A percentile compares a stretch with the other conserved stretches of the same genome.
Conservation (phyloP, 1,284 basidiomycete genomes). For the Anthracocystis panici-leucophaei region DNA sequence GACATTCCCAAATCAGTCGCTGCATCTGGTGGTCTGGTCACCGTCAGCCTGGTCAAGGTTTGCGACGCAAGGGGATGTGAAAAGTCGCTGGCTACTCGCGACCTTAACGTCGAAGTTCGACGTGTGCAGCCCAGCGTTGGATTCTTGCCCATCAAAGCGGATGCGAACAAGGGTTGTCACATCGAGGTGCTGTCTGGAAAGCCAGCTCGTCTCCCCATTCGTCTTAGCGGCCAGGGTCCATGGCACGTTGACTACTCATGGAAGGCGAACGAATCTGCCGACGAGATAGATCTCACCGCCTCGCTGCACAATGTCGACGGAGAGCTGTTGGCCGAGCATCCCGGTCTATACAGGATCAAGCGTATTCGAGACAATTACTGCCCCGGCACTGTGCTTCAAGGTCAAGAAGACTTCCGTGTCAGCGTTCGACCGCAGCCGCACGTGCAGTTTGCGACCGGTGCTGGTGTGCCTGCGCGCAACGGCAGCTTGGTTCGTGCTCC, state of each 20-base stretch:
- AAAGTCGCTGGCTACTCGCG: slow-evolving; percentile 80
- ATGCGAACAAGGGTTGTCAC: slow-evolving; percentile 70
- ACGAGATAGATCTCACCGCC: slow-evolving; percentile 71
- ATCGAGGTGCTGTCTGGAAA: slow-evolving; percentile 83
- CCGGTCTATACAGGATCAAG: slow-evolving; percentile 82
- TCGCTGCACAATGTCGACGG: slow-evolving; percentile 78
- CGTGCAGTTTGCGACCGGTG: slow-evolving; percentile 61
- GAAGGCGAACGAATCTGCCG: slow-evolving; percentile 70
- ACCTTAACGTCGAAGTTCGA: slow-evolving; percentile 88
- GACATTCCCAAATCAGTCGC: slow-evolving; percentile 73
- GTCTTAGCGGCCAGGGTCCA: slow-evolving; percentile 63
- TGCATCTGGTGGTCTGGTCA: slow-evolving; percentile 80
- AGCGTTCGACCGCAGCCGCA: slow-evolving; percentile 80
- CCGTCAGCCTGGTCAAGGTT: slow-evolving; percentile 83
- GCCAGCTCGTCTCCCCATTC: slow-evolving; percentile 72
- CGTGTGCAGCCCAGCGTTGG: slow-evolving; percentile 86
- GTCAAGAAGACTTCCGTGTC: slow-evolving; percentile 78
- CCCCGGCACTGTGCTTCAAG: slow-evolving; percentile 77
- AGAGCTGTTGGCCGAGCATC: slow-evolving; percentile 77
- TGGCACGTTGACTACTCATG: slow-evolving; percentile 80
- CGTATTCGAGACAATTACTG: slow-evolving; percentile 85
- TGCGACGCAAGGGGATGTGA: slow-evolving; percentile 91
- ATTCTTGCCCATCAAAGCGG: slow-evolving; percentile 76
- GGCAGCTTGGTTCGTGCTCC: slow-evolving; percentile 74
- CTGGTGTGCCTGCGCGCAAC: slow-evolving; percentile 42